Evolutionary conservation across 1,139 yeast genomes (phyloP), one percentile per base, ranked within the genome.

Genomic region (Candida sp.): DNA sequence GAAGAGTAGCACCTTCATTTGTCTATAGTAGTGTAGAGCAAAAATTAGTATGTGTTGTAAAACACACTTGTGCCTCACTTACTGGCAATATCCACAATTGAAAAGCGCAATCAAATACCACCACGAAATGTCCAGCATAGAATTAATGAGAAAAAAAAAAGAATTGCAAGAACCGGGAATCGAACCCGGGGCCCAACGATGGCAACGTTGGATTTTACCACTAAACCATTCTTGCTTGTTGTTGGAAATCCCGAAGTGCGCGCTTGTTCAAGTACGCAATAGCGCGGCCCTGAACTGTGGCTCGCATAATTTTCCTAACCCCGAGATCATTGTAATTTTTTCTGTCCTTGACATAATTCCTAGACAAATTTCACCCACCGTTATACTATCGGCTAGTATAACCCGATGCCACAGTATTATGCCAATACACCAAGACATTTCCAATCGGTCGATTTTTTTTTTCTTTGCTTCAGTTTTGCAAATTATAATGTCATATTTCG

Each of bases 161-260:
- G 7, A 6, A n/a, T 22, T 37, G 40, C 40, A 37, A 37, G 40
- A 37, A 37, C 40, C 40, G 40, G 40, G 40, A 37, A 37, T 37
- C 40, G 40, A 37, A 37, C 40, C 40, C 40, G 40, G 40, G 40
- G 40, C 17, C 17, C 17, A 17, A 17, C 17, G 17, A 17, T 17
- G 17, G 17, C 17, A 35, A 35, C 39, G 39, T 37, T 37, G 40
- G 40, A 37, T 37, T 37, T 37, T 37, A 37, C 40, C 40, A 37
- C 40, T 37, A 37, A 37, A 37, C 40, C 40, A 37, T 37, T 37
- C 40, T 37, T 37, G 40, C 40, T 33, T 7, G 9, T 17, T 17
- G 17, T 17, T 17, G 17, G 2, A 17, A 17, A 2, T 17, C 17
- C 17, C 2, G 2, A 17, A 17, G 2, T 17, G 17, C 17, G 17